Percentiles rank a stretch among this genome's conserved stretches.
Evolutionary conservation across 768 basidiomycete species (phyloP).

Genomic region (Tremella mesenterica): DNA sequence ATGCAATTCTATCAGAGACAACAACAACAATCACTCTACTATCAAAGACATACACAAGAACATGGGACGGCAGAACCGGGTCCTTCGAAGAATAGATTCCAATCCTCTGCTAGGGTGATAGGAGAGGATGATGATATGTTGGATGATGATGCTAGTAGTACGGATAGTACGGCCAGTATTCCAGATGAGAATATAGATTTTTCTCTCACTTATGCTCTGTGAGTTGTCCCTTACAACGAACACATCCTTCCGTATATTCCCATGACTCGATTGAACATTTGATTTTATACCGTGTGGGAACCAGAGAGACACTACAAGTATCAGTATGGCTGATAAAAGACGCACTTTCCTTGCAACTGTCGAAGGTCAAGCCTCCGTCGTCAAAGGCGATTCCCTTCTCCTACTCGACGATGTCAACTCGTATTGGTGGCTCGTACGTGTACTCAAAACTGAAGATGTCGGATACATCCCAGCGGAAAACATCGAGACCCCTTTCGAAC

Average conservation of each 20-base stretch:
- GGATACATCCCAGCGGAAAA: conserved; percentile 99
- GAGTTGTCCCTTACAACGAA: conserved; percentile 7
- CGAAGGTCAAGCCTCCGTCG: conserved; percentile 95
- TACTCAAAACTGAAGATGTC: conserved; percentile 95
- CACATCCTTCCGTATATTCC: conserved; percentile 46
- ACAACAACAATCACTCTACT: conserved; percentile 31
- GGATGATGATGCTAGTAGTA: conserved; percentile 30
- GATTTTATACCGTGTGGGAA: not conserved
- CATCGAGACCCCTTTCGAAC: conserved; percentile 96
- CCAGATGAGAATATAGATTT: conserved; percentile 46
- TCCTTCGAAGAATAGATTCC: not conserved
- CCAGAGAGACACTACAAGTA: conserved; percentile 35
- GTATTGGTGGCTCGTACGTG: conserved; percentile 99
- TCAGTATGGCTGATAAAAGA: conserved; percentile 48
- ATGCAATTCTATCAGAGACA: conserved; percentile 26
- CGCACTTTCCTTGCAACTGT: conserved; percentile 97
- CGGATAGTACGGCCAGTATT: conserved; percentile 35
- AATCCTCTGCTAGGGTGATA: conserved; percentile 10
- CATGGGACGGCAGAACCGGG: conserved; percentile 3
- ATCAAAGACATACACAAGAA: conserved; percentile 32
- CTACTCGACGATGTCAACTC: conserved; percentile 97
- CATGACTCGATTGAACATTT: conserved; percentile 55
- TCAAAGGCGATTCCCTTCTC: conserved; percentile 93
- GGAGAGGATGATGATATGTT: conserved; percentile 30
- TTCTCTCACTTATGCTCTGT: conserved; percentile 44